Conservation (phyloP, 1,284 basidiomycete species). For the Anthracocystis walkeri region DNA sequence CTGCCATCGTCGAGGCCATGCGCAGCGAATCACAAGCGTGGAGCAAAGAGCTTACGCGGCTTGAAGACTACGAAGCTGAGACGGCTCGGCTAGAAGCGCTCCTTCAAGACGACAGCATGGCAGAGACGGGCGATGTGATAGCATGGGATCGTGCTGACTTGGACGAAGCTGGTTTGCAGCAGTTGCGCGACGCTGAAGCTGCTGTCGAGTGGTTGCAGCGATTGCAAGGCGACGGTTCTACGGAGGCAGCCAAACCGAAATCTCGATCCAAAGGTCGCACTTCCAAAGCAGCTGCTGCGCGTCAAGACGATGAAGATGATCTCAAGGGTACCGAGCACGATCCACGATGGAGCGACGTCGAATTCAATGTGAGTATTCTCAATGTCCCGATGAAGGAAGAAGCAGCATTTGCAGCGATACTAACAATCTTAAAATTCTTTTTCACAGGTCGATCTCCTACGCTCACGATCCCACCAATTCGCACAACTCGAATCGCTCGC, state of each 20-base stretch:
- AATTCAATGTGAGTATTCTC: constrained; percentile 34
- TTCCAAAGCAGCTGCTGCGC: constrained; percentile 34
- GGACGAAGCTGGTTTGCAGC: constrained; percentile 38
- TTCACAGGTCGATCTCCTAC: constrained; percentile 38
- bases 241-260: constrained; percentile 27
- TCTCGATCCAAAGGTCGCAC: constrained; percentile 26
- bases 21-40: constrained; percentile 50
- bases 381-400: too few species aligned
- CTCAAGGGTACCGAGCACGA: constrained; percentile 57
- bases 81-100: constrained; percentile 40
- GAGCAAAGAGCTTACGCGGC: constrained; percentile 45
- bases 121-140: constrained; percentile 40
- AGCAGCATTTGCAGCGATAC: not conserved
- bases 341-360: constrained; percentile 49
- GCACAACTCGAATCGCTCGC: constrained; percentile 52
- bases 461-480: constrained; percentile 47
- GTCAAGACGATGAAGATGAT: constrained; percentile 13
- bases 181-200: constrained; percentile 43
- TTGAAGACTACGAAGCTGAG: constrained; percentile 51
- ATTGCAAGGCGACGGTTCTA: constrained; percentile 12
- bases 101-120: constrained; percentile 19
- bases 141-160: constrained; percentile 43
- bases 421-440: not conserved
- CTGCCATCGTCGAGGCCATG: constrained; percentile 50
- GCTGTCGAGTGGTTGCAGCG: constrained; percentile 36